Base-by-base conservation (phyloP, 805 yeast species). In the Cyberlindnera xishuangbannaensis region DNA sequence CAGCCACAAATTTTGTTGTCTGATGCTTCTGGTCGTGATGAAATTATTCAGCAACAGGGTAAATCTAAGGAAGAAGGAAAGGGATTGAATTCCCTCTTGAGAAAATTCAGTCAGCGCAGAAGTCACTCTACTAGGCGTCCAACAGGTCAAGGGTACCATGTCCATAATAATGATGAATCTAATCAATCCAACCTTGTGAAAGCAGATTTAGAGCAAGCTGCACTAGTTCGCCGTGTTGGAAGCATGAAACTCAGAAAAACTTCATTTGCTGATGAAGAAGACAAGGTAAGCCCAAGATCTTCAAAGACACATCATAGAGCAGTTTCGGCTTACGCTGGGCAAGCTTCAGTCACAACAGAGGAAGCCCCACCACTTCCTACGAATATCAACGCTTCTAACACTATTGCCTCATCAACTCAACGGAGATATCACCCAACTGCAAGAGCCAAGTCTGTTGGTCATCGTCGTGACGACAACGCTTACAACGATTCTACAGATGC, bases 371-470 rank as follows among this genome's bases (percentile, higher is more conserved):
- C 38, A 16, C 16, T 30, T 8, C 31, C 40, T 21, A 24, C 36
- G 4, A 18, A 36, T 15, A 7, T 24, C 5, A 22, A 13, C 7
- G 27, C 15, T 14, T 12, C 25, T 5, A 35, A 49, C 41, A 17
- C 36, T 39, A 5, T 40, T 28, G n/a, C n/a, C n/a, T n/a, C n/a
- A n/a, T n/a, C n/a, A n/a, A 36, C 50, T 2, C 47, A 53, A 17
- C 55, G 59, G 23, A 64, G 57, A 42, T 56, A 51, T 37, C 95
- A 84, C 56, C 94, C 95, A 23, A 76, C 86, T 11, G 95, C 94
- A 1, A 73, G 95, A 48, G 94, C 95, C 3, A 85, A 83, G 53
- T 82, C 95, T 15, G 77, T 84, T 30, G 87, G 88, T n/a, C 90
- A 84, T 54, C 72, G 84, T 50, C 78, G 76, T 47, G 80, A 77